Evolutionary conservation across 345 rosid species (phyloP).

Genomic region (Ailanthus altissimus): DNA sequence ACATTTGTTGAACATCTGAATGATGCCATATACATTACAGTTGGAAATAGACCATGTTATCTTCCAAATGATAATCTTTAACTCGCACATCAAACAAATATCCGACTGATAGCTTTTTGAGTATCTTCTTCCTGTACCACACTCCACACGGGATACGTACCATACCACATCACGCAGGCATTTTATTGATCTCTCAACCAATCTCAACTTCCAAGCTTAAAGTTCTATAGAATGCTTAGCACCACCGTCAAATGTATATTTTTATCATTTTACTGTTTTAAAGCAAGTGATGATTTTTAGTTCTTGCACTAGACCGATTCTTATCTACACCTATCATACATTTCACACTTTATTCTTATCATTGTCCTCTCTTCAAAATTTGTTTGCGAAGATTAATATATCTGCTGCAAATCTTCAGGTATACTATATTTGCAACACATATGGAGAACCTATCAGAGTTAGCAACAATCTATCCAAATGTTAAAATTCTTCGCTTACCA

Average conservation of each 20-base stretch:
- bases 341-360: neutral
- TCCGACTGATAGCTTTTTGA: neutral
- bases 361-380: too few relatives aligned
- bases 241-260: neutral
- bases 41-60: neutral
- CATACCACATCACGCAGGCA: neutral
- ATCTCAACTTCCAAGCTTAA: neutral
- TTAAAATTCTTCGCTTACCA: conserved; percentile 74
- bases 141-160: neutral
- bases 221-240: neutral
- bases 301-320: neutral
- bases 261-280: neutral
- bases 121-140: neutral
- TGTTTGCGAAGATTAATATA: neutral
- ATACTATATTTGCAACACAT: conserved; percentile 82
- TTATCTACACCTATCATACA: too few relatives aligned
- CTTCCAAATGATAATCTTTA: neutral
- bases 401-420: conserved; percentile 50
- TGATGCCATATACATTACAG: neutral
- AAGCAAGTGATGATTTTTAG: neutral
- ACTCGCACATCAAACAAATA: neutral
- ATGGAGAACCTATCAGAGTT: conserved; percentile 83
- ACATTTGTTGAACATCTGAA: neutral
- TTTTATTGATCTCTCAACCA: neutral
- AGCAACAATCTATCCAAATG: conserved; percentile 84